phyloP scores from a whole-genome alignment of 2,329 filamentous ascomycete genomes.

The Nemania serpens region DNA sequence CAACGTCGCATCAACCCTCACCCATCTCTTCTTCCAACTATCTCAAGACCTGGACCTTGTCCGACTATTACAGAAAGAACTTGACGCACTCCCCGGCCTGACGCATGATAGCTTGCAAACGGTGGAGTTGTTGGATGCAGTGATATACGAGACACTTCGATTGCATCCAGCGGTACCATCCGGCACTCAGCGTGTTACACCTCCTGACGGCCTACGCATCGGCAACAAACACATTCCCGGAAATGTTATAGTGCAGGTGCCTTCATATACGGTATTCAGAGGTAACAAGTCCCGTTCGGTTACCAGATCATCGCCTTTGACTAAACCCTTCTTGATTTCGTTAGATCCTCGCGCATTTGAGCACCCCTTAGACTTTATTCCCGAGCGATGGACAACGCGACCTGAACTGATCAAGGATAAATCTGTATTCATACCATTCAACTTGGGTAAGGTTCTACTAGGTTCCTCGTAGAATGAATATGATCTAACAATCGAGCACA shows the following conservation, averaged over 20 bases:
- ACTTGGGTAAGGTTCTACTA: constrained; percentile 4
- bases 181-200: too few relatives aligned
- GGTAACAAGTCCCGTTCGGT: neutral
- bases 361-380: constrained; percentile 24
- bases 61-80: constrained; percentile 38
- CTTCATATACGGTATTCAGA: constrained; percentile 35
- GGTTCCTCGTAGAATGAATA: neutral
- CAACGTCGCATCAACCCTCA: constrained; percentile 42
- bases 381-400: constrained; percentile 33
- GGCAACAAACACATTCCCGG: constrained; percentile 11
- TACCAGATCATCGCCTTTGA: too few relatives aligned
- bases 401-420: constrained; percentile 32
- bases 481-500: neutral
- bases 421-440: constrained; percentile 33
- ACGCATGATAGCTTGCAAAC: neutral
- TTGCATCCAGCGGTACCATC: too few relatives aligned
- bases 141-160: too few relatives aligned
- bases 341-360: constrained; percentile 11
- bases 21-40: constrained; percentile 41
- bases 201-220: too few relatives aligned
- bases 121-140: neutral
- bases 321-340: too few relatives aligned
- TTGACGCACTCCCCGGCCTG: constrained; percentile 38
- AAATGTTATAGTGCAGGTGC: constrained; percentile 35
- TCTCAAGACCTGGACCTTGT: constrained; percentile 38